Evolutionary conservation across 495 filamentous ascomycete genomes (phyloP).

Genomic region (Pyrenula aspistea): DNA sequence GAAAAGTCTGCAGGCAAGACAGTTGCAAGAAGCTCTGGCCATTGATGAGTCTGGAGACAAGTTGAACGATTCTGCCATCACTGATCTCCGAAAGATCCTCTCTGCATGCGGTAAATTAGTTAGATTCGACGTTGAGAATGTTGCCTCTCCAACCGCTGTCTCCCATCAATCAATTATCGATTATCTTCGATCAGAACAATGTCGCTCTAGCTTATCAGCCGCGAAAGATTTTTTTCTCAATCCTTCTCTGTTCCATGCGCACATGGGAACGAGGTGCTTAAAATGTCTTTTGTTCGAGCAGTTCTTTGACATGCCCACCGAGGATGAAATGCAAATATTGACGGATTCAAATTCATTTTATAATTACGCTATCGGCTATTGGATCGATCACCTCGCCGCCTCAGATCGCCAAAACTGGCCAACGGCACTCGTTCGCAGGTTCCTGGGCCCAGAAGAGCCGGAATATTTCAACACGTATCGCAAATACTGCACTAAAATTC

Average conservation of each 20-base stretch:
- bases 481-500: not conserved
- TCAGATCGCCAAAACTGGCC: not conserved
- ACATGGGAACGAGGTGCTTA: not conserved
- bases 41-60: not conserved
- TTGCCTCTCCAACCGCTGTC: not conserved
- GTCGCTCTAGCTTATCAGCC: not conserved
- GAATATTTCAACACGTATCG: not conserved
- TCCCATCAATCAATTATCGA: not conserved
- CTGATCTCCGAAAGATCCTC: not conserved
- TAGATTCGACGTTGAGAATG: not conserved
- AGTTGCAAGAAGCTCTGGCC: not conserved
- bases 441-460: not conserved
- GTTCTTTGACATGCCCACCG: not conserved
- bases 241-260: not conserved
- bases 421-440: not conserved
- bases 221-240: not conserved
- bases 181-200: not conserved
- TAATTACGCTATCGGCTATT: not conserved
- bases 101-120: not conserved
- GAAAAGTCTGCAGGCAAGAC: not conserved
- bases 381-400: not conserved
- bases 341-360: not conserved
- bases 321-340: not conserved
- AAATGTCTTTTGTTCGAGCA: not conserved
- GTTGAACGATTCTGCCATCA: not conserved